Conservation (phyloP, 2,329 filamentous ascomycete genomes). For the Verticillium zaregamsianum region DNA sequence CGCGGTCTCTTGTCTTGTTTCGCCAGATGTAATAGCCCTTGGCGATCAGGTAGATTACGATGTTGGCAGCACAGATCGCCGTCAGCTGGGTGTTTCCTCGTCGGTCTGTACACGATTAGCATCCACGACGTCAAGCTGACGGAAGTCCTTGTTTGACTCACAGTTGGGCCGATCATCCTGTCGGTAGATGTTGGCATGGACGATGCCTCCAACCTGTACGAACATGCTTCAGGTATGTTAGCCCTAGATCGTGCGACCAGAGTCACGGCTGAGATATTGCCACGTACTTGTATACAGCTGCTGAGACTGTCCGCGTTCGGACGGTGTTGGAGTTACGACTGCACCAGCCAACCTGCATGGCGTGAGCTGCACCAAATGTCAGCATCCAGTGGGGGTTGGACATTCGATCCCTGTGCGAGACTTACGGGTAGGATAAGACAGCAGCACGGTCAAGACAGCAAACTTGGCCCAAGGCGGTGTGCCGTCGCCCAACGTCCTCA, state of each 20-base stretch:
- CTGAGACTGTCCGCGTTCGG: slow-evolving; percentile 56
- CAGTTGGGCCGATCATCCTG: slow-evolving; percentile 23
- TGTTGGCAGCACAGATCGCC: slow-evolving; percentile 41
- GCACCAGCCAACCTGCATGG: slow-evolving; percentile 52
- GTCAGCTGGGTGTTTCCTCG: slow-evolving; percentile 48
- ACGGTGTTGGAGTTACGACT: slow-evolving; percentile 60
- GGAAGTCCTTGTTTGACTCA: neutral
- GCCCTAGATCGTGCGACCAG: neutral
- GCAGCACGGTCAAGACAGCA: slow-evolving; percentile 27
- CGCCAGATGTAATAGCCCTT: slow-evolving; percentile 49
- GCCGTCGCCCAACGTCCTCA: slow-evolving; percentile 17
- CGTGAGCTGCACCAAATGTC: slow-evolving; percentile 33
- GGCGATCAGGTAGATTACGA: slow-evolving; percentile 41
- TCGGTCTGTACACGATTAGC: slow-evolving; percentile 10
- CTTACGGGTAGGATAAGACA: slow-evolving; percentile 26
- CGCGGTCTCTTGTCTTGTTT: slow-evolving; percentile 38
- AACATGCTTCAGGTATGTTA: slow-evolving; percentile 1
- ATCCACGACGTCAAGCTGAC: rapidly evolving
- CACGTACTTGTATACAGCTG: slow-evolving; percentile 50
- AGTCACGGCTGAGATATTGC: neutral
- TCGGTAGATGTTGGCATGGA: slow-evolving; percentile 37
- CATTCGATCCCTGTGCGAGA: neutral
- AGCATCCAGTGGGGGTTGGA: slow-evolving; percentile 15
- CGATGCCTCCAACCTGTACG: slow-evolving; percentile 19
- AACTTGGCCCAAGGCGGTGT: slow-evolving; percentile 28